A percentile compares a stretch with the other conserved stretches of the same genome.
Conservation (phyloP, 208 protist genomes). For the Naegleria gruberi region DNA sequence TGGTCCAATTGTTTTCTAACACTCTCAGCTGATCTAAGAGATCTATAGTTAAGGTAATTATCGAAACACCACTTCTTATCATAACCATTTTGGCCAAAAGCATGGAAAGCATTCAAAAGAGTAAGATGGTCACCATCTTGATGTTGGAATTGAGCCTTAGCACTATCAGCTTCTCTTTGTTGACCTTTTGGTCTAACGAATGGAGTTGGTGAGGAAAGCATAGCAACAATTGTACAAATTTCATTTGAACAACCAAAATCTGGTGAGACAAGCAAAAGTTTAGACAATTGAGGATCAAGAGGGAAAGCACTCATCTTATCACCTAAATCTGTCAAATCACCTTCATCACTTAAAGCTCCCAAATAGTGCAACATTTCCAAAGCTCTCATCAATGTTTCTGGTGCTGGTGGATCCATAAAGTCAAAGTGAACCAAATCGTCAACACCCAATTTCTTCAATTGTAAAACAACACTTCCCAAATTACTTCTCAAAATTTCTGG, state of each 20-base stretch:
- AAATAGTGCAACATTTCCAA: slow-evolving; percentile 68
- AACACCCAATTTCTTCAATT: slow-evolving; percentile 91
- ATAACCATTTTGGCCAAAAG: slow-evolving; percentile 21
- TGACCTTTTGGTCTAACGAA: slow-evolving; percentile 70
- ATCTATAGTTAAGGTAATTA: slow-evolving; percentile 72
- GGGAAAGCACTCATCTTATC: slow-evolving; percentile 72
- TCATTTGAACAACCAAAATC: slow-evolving; percentile 64
- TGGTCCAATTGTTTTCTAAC: slow-evolving; percentile 62
- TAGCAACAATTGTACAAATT: slow-evolving; percentile 52
- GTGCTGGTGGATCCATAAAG: slow-evolving; percentile 86
- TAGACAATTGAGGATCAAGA: slow-evolving; percentile 58
- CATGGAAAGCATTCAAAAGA: slow-evolving; percentile 64
- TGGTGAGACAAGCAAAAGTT: slow-evolving; percentile 47
- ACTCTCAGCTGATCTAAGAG: slow-evolving; percentile 63
- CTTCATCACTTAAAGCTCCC: slow-evolving; percentile 49
- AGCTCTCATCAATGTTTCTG: slow-evolving; percentile 76
- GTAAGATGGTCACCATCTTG: slow-evolving; percentile 72
- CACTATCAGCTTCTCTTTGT: slow-evolving; percentile 48
- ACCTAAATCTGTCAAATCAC: slow-evolving; percentile 55
- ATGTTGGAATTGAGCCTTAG: slow-evolving; percentile 44
- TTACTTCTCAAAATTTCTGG: slow-evolving; percentile 80
- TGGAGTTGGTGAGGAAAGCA: slow-evolving; percentile 50
- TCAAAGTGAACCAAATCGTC: slow-evolving; percentile 86
- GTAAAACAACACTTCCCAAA: slow-evolving; percentile 68
- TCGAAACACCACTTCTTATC: slow-evolving; percentile 63